Percentiles rank a stretch among this genome's conserved stretches.
Evolutionary conservation across 768 basidiomycete genomes (phyloP).

Genomic region (Sporobolomyces phaffii): DNA sequence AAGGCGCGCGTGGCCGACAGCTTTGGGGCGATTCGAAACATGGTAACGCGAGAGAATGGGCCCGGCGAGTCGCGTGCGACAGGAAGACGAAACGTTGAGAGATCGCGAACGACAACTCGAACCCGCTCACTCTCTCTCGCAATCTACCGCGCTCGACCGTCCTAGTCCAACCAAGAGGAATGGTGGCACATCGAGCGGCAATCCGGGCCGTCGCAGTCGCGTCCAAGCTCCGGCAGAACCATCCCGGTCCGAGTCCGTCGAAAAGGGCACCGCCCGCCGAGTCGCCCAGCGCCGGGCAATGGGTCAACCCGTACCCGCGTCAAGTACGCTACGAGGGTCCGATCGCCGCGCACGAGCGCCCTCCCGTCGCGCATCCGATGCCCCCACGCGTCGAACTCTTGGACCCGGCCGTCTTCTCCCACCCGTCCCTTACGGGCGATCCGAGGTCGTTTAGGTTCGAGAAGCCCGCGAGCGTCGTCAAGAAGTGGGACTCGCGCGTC

Average conservation of each 20-base stretch:
- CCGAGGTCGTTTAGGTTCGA: neutral
- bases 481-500: neutral
- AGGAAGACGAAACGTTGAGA: neutral
- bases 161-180: neutral
- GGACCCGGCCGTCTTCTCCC: conserved; percentile 8
- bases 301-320: neutral
- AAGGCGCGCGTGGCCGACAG: neutral
- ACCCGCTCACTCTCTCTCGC: too few species aligned
- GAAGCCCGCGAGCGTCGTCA: neutral
- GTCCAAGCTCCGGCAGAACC: neutral
- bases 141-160: too few species aligned
- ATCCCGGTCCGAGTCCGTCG: neutral
- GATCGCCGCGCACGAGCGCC: neutral
- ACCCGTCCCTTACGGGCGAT: neutral
- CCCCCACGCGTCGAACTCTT: conserved; percentile 1
- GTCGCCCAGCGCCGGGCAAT: neutral
- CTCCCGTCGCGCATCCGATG: neutral
- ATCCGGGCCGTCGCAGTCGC: conserved; percentile 5
- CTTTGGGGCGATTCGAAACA: neutral
- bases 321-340: neutral
- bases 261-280: neutral
- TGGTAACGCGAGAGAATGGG: neutral
- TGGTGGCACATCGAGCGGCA: neutral
- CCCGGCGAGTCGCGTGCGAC: neutral
- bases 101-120: neutral